Conservation (phyloP, 2,329 filamentous ascomycete species). For the Ophiostoma sp. region DNA sequence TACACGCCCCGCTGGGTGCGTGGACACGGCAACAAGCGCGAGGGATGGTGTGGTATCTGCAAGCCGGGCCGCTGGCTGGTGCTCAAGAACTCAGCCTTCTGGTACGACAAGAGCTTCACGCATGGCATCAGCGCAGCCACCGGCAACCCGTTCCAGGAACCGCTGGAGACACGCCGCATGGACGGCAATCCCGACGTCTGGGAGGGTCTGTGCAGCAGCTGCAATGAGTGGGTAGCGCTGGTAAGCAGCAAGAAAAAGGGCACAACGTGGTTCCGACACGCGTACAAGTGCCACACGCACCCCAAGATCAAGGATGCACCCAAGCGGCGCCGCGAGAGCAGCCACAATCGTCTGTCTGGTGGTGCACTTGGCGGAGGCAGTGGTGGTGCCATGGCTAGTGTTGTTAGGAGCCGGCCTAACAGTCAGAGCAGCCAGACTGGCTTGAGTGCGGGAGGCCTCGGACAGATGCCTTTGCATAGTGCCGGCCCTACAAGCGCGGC, state of each 20-base stretch:
- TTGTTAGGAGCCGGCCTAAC: conserved; percentile 16
- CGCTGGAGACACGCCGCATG: conserved; percentile 67
- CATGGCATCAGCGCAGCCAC: conserved; percentile 82
- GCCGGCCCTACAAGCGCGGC: conserved; percentile 15
- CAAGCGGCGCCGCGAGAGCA: conserved; percentile 61
- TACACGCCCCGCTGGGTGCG: conserved; percentile 82
- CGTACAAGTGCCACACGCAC: conserved; percentile 77
- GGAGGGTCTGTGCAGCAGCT: conserved; percentile 73
- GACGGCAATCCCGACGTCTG: conserved; percentile 76
- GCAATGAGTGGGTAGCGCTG: conserved; percentile 73
- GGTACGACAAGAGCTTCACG: conserved; percentile 89
- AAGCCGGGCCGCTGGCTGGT: conserved; percentile 82
- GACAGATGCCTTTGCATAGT: conserved; percentile 37
- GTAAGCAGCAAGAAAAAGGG: conserved; percentile 87
- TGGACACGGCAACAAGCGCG: conserved; percentile 79
- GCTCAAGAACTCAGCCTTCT: conserved; percentile 84
- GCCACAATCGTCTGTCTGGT: conserved; percentile 43
- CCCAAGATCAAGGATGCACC: conserved; percentile 66
- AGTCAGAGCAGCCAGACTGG: conserved; percentile 17
- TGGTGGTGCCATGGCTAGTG: neutral
- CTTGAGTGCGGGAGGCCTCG: neutral
- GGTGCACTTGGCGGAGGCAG: neutral
- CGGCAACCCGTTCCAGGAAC: conserved; percentile 71
- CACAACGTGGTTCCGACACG: conserved; percentile 87
- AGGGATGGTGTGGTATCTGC: conserved; percentile 86